Percentiles rank a stretch among this genome's conserved stretches.
Evolutionary conservation across 1,139 yeast species (phyloP).

Genomic region (Kodamaea anthophila): DNA sequence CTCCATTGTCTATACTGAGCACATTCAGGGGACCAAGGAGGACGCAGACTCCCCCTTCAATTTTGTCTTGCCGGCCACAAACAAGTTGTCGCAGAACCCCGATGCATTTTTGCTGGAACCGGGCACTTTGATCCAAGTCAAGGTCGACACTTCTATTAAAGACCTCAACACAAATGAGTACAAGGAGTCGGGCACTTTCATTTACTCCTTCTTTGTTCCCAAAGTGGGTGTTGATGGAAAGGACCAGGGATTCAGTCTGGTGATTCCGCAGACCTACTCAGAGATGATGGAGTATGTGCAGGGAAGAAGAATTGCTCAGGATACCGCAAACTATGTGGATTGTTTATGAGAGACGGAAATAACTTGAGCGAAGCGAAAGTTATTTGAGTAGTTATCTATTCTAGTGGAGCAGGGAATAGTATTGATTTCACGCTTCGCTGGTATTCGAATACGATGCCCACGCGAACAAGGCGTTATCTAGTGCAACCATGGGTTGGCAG

Average conservation of each 20-base stretch:
- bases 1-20: constrained; percentile 77
- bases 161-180: constrained; percentile 54
- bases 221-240: constrained; percentile 32
- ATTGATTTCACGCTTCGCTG: no score
- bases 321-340: constrained; percentile 69
- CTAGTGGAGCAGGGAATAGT: no score
- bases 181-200: constrained; percentile 78
- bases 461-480: no score
- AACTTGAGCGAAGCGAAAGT: no score
- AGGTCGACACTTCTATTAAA: constrained; percentile 76
- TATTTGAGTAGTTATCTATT: no score
- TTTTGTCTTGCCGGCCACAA: constrained; percentile 52
- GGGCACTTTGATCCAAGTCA: constrained; percentile 86
- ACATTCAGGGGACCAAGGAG: constrained; percentile 26
- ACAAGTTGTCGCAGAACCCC: constrained; percentile 45
- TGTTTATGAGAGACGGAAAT: no score
- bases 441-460: no score
- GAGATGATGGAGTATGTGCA: constrained; percentile 91
- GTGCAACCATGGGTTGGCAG: no score
- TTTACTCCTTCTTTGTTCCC: constrained; percentile 83
- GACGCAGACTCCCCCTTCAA: constrained; percentile 36
- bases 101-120: constrained; percentile 63
- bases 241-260: constrained; percentile 49
- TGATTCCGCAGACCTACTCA: constrained; percentile 78
- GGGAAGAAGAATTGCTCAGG: constrained; percentile 84